Conservation (phyloP, 768 basidiomycete species). For the Amylocystis lapponica region DNA sequence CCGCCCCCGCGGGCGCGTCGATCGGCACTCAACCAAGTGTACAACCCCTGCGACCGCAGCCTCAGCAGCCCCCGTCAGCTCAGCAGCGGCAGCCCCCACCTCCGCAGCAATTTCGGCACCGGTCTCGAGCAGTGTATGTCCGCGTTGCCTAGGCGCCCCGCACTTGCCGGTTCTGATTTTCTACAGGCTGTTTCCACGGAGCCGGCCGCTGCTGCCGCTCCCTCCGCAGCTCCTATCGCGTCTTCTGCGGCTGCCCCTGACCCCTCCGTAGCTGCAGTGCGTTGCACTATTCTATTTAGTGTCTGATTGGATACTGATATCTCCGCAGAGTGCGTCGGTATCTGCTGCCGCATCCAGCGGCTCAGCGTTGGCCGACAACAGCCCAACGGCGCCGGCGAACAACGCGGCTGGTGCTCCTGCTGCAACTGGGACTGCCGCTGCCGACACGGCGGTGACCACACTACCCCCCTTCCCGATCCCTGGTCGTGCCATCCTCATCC, state of each 20-base stretch:
- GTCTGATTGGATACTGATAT: not conserved
- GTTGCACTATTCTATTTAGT: not conserved
- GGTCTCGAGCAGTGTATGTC: too few species aligned
- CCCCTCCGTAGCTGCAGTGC: constrained; percentile 3
- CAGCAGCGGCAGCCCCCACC: too few species aligned
- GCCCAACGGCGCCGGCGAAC: constrained; percentile 11
- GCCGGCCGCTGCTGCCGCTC: constrained; percentile 4
- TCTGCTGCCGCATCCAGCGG: constrained; percentile 12
- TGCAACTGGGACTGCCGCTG: constrained; percentile 26
- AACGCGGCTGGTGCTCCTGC: constrained; percentile 29
- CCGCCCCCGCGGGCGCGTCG: not conserved
- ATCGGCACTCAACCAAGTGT: too few species aligned
- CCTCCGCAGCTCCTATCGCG: constrained; percentile 4
- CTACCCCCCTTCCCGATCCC: constrained; percentile 67
- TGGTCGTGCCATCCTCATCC: constrained; percentile 66
- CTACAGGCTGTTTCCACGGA: constrained; percentile 6
- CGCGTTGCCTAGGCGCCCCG: too few species aligned
- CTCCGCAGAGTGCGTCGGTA: constrained; percentile 5
- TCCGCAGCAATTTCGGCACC: too few species aligned
- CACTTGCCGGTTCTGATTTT: too few species aligned
- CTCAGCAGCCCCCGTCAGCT: too few species aligned
- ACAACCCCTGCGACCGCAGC: constrained; percentile 3
- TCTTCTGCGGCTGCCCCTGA: not conserved
- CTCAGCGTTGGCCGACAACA: not conserved
- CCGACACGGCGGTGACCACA: constrained; percentile 27